Evolutionary conservation across 2,329 filamentous ascomycete genomes (phyloP), one percentile per base, ranked within the genome.

Genomic region (Aurifilum marmelostoma): DNA sequence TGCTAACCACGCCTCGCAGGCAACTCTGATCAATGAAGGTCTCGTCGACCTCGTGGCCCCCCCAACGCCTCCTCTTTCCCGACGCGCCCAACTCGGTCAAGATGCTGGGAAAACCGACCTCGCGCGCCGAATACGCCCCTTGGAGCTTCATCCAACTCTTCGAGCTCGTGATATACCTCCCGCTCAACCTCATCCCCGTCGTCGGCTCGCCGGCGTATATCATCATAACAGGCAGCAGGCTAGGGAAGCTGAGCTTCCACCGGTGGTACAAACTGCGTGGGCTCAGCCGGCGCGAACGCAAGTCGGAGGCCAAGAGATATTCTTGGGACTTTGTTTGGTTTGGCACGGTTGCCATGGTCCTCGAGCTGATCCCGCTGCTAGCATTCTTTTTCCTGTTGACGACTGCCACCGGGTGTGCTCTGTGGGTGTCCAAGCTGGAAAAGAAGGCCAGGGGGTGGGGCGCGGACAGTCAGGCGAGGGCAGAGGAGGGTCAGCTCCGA

Each of bases 351-450:
- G 92, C 94, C 63, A 88, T 97, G 82, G 78, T 93, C 8, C 80
- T 98, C 37, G 93, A 97, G 80, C 85, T 98, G n/a, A 85, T 97
- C 11, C 96, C 96, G 1, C 85, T 95, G 16, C 80, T 97, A 63
- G 97, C 92, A n/a, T 97, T 99, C 85, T 89, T 98, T 77, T 97
- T 98, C 78, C 84, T 98, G 52, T 81, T 99, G 73, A 97, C 95
- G 0, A 94, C 92, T 3, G 91, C 94, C 1, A 88, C 89, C 27
- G 96, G 95, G 2, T 91, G 92, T 58, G 95, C 93, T 1, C 82
- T 98, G 47, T 98, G 95, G 94, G 92, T 89, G 1, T 90, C 90
- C 1, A 89, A 91, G 72, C 81, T 97, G 64, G 94, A 98, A 79
- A 83, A 88, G 66, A 82, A 87, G 73, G 80, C 75, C 37, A 77